phyloP scores from a whole-genome alignment of 257 asterid species.

The Fraxinus excelsior region DNA sequence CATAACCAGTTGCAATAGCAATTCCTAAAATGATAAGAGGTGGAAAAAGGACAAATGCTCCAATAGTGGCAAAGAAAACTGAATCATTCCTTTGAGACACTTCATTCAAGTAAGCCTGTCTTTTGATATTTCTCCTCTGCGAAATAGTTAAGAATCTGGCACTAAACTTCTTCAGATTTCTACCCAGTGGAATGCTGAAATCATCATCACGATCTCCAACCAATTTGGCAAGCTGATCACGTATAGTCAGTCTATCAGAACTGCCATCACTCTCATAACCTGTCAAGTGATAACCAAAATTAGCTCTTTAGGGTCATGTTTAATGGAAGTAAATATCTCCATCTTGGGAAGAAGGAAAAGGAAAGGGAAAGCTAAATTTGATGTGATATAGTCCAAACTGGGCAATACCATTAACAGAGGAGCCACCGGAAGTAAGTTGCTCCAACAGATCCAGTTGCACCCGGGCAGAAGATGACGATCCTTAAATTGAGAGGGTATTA shows the following conservation, averaged over 20 bases:
- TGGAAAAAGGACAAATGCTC: conserved; percentile 80
- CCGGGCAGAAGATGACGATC: conserved; percentile 69
- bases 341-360: not conserved
- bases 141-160: conserved; percentile 76
- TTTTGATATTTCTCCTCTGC: conserved; percentile 87
- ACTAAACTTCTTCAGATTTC: conserved; percentile 72
- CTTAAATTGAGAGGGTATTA: conserved; percentile 29
- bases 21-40: conserved; percentile 81
- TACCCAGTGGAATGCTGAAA: conserved; percentile 76
- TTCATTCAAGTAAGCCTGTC: conserved; percentile 75
- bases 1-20: conserved; percentile 90
- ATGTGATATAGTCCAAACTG: not conserved
- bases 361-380: not conserved
- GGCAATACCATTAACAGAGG: conserved; percentile 49
- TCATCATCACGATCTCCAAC: conserved; percentile 73
- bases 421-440: conserved; percentile 66
- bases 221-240: conserved; percentile 75
- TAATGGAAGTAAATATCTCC: not conserved
- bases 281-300: conserved; percentile 25
- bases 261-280: conserved; percentile 68
- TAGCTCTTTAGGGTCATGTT: not conserved
- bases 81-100: conserved; percentile 90
- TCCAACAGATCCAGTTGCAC: conserved; percentile 79
- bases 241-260: conserved; percentile 49
- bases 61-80: conserved; percentile 79